Percentiles rank a stretch among this genome's conserved stretches.
Evolutionary conservation across 495 filamentous ascomycete genomes (phyloP).

Genomic region (Penicillium soppii): DNA sequence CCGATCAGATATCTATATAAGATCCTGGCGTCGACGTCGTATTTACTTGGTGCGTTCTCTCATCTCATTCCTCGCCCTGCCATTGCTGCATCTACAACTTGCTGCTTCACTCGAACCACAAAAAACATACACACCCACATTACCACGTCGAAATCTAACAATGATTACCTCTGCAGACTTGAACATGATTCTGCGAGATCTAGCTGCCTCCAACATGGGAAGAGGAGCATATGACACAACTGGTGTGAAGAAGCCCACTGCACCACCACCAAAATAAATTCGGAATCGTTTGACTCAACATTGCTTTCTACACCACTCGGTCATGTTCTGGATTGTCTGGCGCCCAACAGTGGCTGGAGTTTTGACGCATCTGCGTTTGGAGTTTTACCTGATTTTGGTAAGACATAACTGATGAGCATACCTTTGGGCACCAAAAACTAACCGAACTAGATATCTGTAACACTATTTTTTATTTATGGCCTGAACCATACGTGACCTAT

Average conservation of each 20-base stretch:
- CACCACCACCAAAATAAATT: conserved; percentile 39
- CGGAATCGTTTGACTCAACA: conserved; percentile 12
- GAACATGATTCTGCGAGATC: conserved; percentile 52
- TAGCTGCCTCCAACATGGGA: conserved; percentile 55
- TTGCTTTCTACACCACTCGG: conserved; percentile 26
- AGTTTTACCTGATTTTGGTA: conserved; percentile 34
- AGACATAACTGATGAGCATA: conserved; percentile 15
- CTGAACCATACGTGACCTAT: conserved; percentile 20
- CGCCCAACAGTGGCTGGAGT: conserved; percentile 27
- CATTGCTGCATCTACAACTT: conserved; percentile 2
- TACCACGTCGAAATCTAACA: conserved; percentile 22
- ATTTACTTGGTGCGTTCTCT: conserved; percentile 25
- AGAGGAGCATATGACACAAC: conserved; percentile 61
- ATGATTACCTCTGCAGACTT: conserved; percentile 37
- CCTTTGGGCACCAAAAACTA: conserved; percentile 23
- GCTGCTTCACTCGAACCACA: background rate
- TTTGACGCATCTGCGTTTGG: conserved; percentile 30
- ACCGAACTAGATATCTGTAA: conserved; percentile 33
- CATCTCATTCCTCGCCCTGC: conserved; percentile 20
- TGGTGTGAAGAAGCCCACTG: conserved; percentile 56
- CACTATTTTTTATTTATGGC: conserved; percentile 31
- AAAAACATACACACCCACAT: background rate
- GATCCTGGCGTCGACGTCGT: conserved; percentile 21
- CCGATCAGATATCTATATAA: conserved; percentile 26
- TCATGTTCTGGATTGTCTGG: conserved; percentile 29